Evolutionary conservation across 2,329 filamentous ascomycete species (phyloP), one percentile per base, ranked within the genome.

Genomic region (Apiospora rasikravindrae): DNA sequence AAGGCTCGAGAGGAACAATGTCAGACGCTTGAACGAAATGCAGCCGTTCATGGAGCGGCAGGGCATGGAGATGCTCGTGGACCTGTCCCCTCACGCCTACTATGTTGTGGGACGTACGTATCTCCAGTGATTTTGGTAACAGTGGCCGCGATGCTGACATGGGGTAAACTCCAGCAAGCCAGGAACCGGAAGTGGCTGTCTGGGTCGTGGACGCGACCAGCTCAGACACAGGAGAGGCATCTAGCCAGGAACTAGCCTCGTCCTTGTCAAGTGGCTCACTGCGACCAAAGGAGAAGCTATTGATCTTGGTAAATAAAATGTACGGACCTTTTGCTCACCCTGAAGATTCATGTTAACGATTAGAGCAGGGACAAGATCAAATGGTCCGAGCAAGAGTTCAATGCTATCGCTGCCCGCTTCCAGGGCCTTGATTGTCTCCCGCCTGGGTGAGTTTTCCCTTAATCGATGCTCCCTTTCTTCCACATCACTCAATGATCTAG

Each of bases 151-250:
- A 67, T 14, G n/a, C 40, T 67, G 66, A 67, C 53, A n/a, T 47
- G 37, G 2, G 5, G 22, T 0, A 19, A 29, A 14, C n/a, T 68
- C 10, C 8, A 53, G 70, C 33, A 69, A 69, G 37, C 13, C 2
- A 71, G 19, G 40, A 47, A 37, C 70, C 70, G 16, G 70, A 71
- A 37, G 47, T 44, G 19, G 44, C 44, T 2, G 45, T 61, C 66
- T 71, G 70, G 70, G 70, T 71, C 29, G 70, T 71, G 11, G 70
- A 71, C 57, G 70, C 66, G 3, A 71, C 45, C 51, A 33, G 24
- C 16, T 8, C 66, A 19, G 70, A 69, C n/a, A 8, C 29, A 10
- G 61, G 70, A 49, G 37, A 26, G 11, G n/a, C 37, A 29, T 71
- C 70, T 2, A 71, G 70, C 19, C 14, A 69, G 53, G 40, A 68